phyloP scores from a whole-genome alignment of 2,329 filamentous ascomycete species.

The Alternaria sp. region DNA sequence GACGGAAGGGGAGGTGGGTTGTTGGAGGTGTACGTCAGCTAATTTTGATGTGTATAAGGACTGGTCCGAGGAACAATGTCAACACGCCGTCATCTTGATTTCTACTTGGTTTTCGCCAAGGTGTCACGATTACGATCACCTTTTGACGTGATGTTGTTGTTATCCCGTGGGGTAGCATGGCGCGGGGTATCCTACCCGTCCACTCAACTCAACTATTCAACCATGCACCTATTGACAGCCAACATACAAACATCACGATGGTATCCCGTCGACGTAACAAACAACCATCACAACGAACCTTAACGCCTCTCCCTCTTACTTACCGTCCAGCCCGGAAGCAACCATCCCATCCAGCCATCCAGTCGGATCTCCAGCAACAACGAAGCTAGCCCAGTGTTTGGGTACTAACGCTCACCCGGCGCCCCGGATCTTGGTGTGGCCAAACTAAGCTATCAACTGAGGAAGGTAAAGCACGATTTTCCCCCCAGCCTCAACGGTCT shows the following conservation, averaged over 20 bases:
- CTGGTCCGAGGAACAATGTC: not conserved
- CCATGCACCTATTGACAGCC: not conserved
- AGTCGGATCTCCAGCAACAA: not conserved
- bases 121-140: not conserved
- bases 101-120: not conserved
- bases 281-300: not conserved
- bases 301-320: not conserved
- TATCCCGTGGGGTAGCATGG: not conserved
- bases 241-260: not conserved
- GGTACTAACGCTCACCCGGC: not conserved
- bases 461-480: not conserved
- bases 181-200: not conserved
- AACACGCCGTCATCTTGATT: not conserved
- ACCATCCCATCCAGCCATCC: not conserved
- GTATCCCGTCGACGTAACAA: not conserved
- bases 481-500: not conserved
- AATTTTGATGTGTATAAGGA: not conserved
- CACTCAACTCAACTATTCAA: not conserved
- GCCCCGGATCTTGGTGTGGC: not conserved
- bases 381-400: not conserved
- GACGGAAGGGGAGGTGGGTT: not conserved
- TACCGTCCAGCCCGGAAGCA: not conserved
- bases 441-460: not conserved
- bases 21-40: not conserved
- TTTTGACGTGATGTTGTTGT: not conserved